Evolutionary conservation across 306 rosid genomes (phyloP), one percentile per base, ranked within the genome.

Genomic region (Vigna mungo): DNA sequence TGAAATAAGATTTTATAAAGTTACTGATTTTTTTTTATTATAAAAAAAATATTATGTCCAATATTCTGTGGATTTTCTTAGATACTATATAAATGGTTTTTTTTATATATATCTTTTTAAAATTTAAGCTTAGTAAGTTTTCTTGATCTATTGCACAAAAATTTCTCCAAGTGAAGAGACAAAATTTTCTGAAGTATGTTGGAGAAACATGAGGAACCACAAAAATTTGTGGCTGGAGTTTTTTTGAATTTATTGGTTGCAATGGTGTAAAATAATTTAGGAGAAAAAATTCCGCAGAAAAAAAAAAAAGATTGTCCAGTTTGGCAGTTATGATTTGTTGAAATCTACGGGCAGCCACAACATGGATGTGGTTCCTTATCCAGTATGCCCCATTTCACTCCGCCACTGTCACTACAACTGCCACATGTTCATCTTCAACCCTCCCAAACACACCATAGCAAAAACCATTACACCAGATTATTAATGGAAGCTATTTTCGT

Each of bases 281-380:
- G 0, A 4, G 25, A 9, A 17, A 1, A 8, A 7, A n/a, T 2
- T 37, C 7, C 0, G 11, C 3, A 53, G 10, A 6, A 13, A 30
- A 30, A 51, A 6, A 51, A 3, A 53, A 20, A 47, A 2, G 15
- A 9, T 2, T 6, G 20, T 15, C n/a, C 8, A 60, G n/a, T 36
- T 60, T 21, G 36, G 23, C 25, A 17, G 25, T 52, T n/a, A 52
- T n/a, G 1, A 1, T 17, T 64, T 51, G 1, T 7, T 43, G 39
- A 12, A 3, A 71, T 82, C 77, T 70, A 82, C 47, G 69, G 3
- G 71, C 30, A 80, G 47, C 72, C 75, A n/a, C 4, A 76, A 81
- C 83, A 13, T 79, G 96, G 97, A 92, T 90, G 76, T 53, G 90
- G 72, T 92, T 88, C 69, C 96, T 92, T 90, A 92, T 92, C 97